Evolutionary conservation across 768 basidiomycete genomes (phyloP).

Genomic region (Hysterangium stoloniferum): DNA sequence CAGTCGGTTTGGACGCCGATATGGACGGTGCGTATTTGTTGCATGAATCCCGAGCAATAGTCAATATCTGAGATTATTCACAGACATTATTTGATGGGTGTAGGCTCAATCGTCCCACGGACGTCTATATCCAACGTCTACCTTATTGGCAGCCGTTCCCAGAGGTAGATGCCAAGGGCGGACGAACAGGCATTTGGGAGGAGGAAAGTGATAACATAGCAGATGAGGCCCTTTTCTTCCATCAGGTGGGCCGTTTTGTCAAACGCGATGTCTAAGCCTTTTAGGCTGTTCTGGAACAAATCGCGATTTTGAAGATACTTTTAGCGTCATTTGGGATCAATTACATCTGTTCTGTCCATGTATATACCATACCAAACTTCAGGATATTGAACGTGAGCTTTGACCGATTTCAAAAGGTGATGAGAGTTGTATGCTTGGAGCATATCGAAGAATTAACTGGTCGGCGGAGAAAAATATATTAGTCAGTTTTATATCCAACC

Average conservation of each 20-base stretch:
- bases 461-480: no score
- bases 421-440: no score
- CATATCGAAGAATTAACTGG: no score
- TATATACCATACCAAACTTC: no score
- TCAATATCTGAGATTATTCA: not conserved
- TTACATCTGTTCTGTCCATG: no score
- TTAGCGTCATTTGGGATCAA: no score
- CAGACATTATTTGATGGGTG: slow-evolving; percentile 3
- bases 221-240: slow-evolving; percentile 53
- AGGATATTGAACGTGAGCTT: no score
- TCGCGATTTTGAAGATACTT: no score
- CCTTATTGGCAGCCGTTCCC: not conserved
- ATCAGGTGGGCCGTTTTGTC: slow-evolving; percentile 48
- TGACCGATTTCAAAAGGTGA: no score
- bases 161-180: slow-evolving; percentile 22
- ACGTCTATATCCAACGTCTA: not conserved
- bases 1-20: slow-evolving; percentile 66
- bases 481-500: no score
- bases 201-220: slow-evolving; percentile 33
- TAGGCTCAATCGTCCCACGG: not conserved
- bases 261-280: no score
- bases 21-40: slow-evolving; percentile 36
- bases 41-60: not conserved
- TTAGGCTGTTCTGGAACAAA: no score
- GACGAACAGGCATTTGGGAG: slow-evolving; percentile 35